phyloP scores from a whole-genome alignment of 306 rosid genomes.

The Vigna hirtella region DNA sequence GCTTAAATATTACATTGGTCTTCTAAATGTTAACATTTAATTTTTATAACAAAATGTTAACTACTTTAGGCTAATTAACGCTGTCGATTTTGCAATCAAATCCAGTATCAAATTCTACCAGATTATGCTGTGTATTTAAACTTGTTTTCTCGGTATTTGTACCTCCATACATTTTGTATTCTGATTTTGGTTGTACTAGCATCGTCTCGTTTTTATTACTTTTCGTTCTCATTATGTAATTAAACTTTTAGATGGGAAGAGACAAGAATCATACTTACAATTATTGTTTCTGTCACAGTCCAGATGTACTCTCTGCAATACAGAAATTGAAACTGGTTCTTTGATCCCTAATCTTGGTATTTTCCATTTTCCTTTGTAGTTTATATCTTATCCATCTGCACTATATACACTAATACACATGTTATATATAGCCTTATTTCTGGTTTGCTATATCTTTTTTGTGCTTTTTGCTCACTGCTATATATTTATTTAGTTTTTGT shows the following conservation, averaged over 20 bases:
- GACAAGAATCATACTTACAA: slow-evolving; percentile 56
- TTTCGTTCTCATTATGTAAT: slow-evolving; percentile 43
- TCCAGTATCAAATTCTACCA: slow-evolving; percentile 7
- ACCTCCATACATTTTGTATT: slow-evolving; percentile 20
- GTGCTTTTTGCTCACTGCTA: slow-evolving; percentile 26
- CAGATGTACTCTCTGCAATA: slow-evolving; percentile 86
- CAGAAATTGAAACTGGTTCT: slow-evolving; percentile 77
- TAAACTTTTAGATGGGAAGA: slow-evolving; percentile 48
- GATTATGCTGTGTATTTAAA: slow-evolving; percentile 25
- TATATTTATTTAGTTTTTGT: slow-evolving; percentile 17
- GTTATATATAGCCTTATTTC: slow-evolving; percentile 17
- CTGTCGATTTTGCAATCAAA: not conserved
- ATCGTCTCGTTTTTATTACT: slow-evolving; percentile 43
- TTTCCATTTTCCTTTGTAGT: slow-evolving; percentile 30
- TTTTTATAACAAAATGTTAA: slow-evolving; percentile 8
- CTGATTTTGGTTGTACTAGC: slow-evolving; percentile 45
- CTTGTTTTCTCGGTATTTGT: slow-evolving; percentile 26
- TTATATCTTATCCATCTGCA: slow-evolving; percentile 35
- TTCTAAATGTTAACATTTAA: slow-evolving; percentile 7
- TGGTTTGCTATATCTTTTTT: slow-evolving; percentile 24
- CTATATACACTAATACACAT: slow-evolving; percentile 8
- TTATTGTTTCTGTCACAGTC: slow-evolving; percentile 78
- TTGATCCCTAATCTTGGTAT: slow-evolving; percentile 88
- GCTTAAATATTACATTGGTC: not conserved
- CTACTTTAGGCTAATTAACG: not conserved